Percentiles rank a stretch among this genome's conserved stretches.
Evolutionary conservation across 805 yeast genomes (phyloP).

Genomic region (Cyberlindnera saturnus): DNA sequence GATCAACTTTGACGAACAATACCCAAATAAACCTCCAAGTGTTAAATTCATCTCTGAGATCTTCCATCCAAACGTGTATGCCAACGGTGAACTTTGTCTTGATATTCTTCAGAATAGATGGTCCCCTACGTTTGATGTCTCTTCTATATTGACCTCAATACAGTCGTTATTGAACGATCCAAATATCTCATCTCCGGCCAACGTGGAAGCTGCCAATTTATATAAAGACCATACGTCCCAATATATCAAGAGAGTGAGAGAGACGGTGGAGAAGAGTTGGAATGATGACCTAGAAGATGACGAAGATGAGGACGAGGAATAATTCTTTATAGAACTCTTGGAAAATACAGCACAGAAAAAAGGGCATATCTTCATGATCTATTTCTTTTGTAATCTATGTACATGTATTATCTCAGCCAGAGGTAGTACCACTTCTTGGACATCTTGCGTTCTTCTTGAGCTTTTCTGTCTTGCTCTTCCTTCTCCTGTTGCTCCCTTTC

Average conservation of each 20-base stretch:
- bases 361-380: no score
- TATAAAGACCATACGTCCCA: slow-evolving; percentile 94
- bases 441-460: not conserved
- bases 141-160: slow-evolving; percentile 87
- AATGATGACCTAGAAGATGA: slow-evolving; percentile 67
- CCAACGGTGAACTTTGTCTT: slow-evolving; percentile 89
- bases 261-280: slow-evolving; percentile 94
- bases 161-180: slow-evolving; percentile 94
- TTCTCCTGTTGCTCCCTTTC: slow-evolving; percentile 13
- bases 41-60: slow-evolving; percentile 88
- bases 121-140: slow-evolving; percentile 98
- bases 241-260: slow-evolving; percentile 85
- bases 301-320: slow-evolving; percentile 34
- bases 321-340: slow-evolving; percentile 5
- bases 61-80: slow-evolving; percentile 98
- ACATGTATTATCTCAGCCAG: slow-evolving; percentile 18
- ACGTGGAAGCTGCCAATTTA: slow-evolving; percentile 94
- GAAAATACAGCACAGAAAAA: no score
- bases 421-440: slow-evolving; percentile 22
- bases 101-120: slow-evolving; percentile 96
- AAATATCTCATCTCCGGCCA: slow-evolving; percentile 93
- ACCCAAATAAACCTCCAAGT: slow-evolving; percentile 93
- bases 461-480: slow-evolving; percentile 5
- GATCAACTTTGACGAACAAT: slow-evolving; percentile 90
- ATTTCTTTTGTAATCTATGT: no score